Evolutionary conservation across 148 eudicot genomes (phyloP), one percentile per base, ranked within the genome.

Genomic region (Heliosperma pusillum): DNA sequence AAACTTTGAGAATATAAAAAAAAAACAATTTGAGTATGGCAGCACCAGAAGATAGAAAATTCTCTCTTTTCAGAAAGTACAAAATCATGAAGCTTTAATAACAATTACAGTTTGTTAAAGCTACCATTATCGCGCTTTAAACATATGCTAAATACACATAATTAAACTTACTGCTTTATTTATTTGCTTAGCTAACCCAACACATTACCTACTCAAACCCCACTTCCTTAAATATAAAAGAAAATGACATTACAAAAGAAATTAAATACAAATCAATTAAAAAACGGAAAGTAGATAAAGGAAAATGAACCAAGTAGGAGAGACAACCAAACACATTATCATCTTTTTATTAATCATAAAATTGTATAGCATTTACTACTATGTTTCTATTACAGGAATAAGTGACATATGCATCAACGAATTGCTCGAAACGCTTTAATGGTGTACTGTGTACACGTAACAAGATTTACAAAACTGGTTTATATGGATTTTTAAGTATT

Each of bases 391-490:
- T 50, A 76, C 66, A 55, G 44, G 58, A 74, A 69, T 17, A 75
- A 58, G 42, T 30, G 73, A 71, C 59, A 76, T 60, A 52, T 45
- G 77, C 72, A 70, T 57, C 45, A 45, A 76, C 60, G 9, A 68
- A 44, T 64, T 56, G 59, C 73, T 57, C 67, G 20, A 67, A 55
- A 68, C 67, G 75, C 67, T 72, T 67, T 20, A 63, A 76, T 76
- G 65, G 44, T 55, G 59, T 76, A 68, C 45, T 30, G 40, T 69
- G 67, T 27, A 64, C 79, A 65, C 73, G 58, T 67, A 69, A 24
- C 69, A 42, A 63, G 67, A 72, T 73, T 73, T 68, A 71, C 83
- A 50, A 60, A 72, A 67, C 30, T 72, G 70, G 50, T 71, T 24
- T 68, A 19, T 45, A 42, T 30, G 33, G 53, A 76, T 53, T 65